phyloP scores from a whole-genome alignment of 768 basidiomycete species.

The Lactarius quietus region DNA sequence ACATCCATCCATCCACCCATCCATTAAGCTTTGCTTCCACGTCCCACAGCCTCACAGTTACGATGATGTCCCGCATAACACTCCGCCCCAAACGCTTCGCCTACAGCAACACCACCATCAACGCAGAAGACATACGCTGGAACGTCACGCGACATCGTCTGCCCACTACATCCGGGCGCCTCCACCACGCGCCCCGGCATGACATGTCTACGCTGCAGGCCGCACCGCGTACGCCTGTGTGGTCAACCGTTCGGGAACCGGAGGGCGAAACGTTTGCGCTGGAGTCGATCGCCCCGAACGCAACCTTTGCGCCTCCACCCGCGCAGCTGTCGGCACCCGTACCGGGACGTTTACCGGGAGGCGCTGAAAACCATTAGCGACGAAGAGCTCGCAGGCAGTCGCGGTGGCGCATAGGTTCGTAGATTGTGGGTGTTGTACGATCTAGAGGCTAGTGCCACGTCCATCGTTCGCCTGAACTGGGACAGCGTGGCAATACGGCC shows the following conservation, averaged over 20 bases:
- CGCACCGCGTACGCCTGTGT: no score
- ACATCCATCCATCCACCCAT: background rate
- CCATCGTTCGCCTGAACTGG: no score
- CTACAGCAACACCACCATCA: conserved; percentile 32
- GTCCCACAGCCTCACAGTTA: conserved; percentile 36
- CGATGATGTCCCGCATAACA: conserved; percentile 69
- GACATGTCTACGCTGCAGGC: background rate
- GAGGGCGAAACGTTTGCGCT: background rate
- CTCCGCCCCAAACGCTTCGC: conserved; percentile 40
- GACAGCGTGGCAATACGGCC: no score
- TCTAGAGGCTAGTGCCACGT: no score
- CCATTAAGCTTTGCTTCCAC: background rate
- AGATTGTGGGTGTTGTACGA: no score
- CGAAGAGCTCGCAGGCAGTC: background rate
- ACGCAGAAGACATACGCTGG: background rate
- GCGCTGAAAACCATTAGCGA: background rate
- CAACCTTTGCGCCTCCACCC: no score
- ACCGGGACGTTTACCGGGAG: no score
- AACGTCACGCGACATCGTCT: background rate
- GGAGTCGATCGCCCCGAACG: background rate
- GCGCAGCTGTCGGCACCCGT: no score
- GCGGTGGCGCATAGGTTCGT: background rate
- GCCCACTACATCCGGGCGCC: background rate
- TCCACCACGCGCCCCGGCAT: accelerated
- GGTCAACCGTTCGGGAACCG: background rate